Evolutionary conservation across 1,139 yeast species (phyloP).

Genomic region (Candida neerlandica): DNA sequence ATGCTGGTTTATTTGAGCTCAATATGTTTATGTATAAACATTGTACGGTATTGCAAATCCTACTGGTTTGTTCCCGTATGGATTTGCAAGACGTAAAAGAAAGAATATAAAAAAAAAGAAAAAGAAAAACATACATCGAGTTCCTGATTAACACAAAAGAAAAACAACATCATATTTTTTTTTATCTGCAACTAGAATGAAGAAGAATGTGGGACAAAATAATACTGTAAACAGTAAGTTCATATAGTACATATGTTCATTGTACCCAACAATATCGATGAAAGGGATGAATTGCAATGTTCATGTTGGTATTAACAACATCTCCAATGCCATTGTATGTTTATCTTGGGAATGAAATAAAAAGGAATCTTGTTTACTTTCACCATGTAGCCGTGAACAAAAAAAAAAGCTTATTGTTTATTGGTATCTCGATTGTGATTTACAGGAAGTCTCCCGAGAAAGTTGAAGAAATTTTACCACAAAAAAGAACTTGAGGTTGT

Average conservation of each 20-base stretch:
- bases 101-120: not conserved
- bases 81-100: not conserved
- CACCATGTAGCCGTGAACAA: too few species aligned
- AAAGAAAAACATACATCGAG: not conserved
- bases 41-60: too few species aligned
- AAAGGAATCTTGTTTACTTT: not conserved
- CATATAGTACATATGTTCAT: not conserved
- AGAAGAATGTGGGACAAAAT: not conserved
- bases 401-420: not conserved
- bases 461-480: too few species aligned
- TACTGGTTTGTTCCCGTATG: too few species aligned
- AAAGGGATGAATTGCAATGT: not conserved
- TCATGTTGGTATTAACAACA: too few species aligned
- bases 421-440: too few species aligned
- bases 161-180: not conserved
- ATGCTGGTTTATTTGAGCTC: too few species aligned
- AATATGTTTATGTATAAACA: too few species aligned
- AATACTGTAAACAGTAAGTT: not conserved
- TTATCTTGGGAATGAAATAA: not conserved
- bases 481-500: too few species aligned
- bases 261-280: not conserved
- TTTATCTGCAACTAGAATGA: not conserved
- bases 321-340: not conserved
- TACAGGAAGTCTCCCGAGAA: too few species aligned
- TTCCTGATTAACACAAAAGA: constrained; percentile 1